phyloP scores from a whole-genome alignment of 2,329 filamentous ascomycete genomes.

The Mycogone perniciosa region DNA sequence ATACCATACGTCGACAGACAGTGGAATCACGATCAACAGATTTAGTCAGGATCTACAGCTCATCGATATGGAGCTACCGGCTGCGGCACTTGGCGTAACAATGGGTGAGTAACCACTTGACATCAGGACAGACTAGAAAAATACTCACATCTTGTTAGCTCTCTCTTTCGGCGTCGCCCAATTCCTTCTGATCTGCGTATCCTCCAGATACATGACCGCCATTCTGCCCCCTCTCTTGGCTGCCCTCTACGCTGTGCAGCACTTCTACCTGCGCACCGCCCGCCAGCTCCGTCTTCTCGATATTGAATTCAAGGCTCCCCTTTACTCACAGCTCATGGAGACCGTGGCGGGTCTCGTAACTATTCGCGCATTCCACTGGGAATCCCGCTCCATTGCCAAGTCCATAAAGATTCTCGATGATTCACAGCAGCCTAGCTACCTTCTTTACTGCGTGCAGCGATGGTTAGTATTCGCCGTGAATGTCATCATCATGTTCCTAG shows the following conservation, averaged over 20 bases:
- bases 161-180: background rate
- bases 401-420: constrained; percentile 25
- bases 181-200: constrained; percentile 4
- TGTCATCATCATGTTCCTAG: constrained; percentile 38
- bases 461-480: constrained; percentile 45
- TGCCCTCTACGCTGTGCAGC: constrained; percentile 14
- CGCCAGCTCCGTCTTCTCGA: constrained; percentile 11
- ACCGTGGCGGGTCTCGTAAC: constrained; percentile 9
- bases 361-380: constrained; percentile 13
- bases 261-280: constrained; percentile 17
- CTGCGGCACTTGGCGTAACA: background rate
- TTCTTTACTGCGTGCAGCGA: constrained; percentile 41
- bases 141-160: background rate
- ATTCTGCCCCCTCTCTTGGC: constrained; percentile 8
- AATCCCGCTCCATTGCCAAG: constrained; percentile 1
- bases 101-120: constrained; percentile 3
- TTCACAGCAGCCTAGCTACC: constrained; percentile 28
- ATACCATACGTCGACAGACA: too few species aligned
- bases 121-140: background rate
- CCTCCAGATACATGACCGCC: constrained; percentile 7
- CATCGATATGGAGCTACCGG: constrained; percentile 11
- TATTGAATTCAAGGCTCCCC: constrained; percentile 12
- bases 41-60: constrained; percentile 13
- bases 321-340: constrained; percentile 13
- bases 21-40: background rate